Base-by-base conservation (phyloP, 2,329 filamentous ascomycete species). In the Colletotrichum filicis region DNA sequence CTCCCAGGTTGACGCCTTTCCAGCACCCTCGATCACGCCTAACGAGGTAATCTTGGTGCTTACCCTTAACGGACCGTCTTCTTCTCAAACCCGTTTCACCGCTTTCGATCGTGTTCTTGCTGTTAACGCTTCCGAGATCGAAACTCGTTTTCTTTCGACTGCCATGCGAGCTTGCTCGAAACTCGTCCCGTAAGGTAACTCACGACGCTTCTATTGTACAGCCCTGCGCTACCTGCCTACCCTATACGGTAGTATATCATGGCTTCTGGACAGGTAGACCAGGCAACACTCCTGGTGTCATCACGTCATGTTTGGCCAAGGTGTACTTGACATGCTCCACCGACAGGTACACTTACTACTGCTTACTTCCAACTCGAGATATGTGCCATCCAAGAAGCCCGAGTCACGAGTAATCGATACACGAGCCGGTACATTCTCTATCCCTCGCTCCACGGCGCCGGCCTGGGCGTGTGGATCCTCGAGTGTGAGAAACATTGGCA, bases 31-130 rank as follows among this genome's bases (percentile, higher is more conserved):
- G 59, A 69, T 37, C 28, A 22, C 65, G 52, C 52, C 59, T 14
- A 35, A 35, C 61, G 30, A 42, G 30, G 32, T 11, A 65, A 24
- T 32, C 46, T 28, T 19, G 24, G n/a, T 35, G 22, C 32, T 37
- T 62, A 42, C 59, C 53, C 42, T 35, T 49, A 69, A 59, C 42
- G 37, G 42, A 28, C 16, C 57, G 16, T 58, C 28, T n/a, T 65
- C 55, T 52, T 37, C 64, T 65, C 70, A 65, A 37, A 73, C 66
- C 56, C 60, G 70, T 73, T 73, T 73, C 70, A 73, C 56, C 56
- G 55, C 60, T 49, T 35, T 32, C 60, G 60, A 65, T 70, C 66
- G 24, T 8, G 24, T 35, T 70, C 53, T 37, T 32, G 30, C 55
- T 46, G 5, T 52, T 11, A 60, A 65, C 53, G 14, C 35, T 32